These are phyloP conservation scores for Fraxinus albicans DNA, from an alignment of 305 asterid species.

Conservation along the genomic window DNA sequence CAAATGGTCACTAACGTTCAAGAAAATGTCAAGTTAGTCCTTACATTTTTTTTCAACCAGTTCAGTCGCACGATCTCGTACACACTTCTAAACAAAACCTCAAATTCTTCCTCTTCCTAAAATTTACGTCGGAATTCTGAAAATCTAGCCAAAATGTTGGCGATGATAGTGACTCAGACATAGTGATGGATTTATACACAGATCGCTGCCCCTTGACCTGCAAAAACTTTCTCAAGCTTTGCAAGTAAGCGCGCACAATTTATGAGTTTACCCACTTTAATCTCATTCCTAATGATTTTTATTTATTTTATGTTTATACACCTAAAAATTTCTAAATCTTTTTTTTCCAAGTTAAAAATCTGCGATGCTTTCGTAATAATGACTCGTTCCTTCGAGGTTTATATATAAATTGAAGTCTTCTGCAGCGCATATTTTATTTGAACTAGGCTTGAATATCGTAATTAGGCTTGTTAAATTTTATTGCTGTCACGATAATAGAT, in stretches of 20 bases:
- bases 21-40: no score
- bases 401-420: neutral
- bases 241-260: constrained; percentile 54
- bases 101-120: neutral
- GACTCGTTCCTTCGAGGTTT: neutral
- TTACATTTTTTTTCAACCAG: no score
- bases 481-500: no score
- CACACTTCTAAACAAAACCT: neutral
- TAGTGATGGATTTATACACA: constrained; percentile 74
- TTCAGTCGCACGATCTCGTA: no score
- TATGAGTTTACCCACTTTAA: no score
- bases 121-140: neutral
- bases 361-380: neutral
- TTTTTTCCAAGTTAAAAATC: neutral
- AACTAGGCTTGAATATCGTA: neutral
- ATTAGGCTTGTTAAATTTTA: no score
- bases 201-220: constrained; percentile 91
- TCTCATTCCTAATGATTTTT: no score
- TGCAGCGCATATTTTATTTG: neutral
- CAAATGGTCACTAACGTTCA: no score
- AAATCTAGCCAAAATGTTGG: constrained; percentile 52
- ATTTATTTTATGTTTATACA: no score
- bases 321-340: no score
- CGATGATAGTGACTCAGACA: constrained; percentile 80
- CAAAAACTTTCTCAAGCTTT: constrained; percentile 87